Evolutionary conservation across 2,329 filamentous ascomycete genomes (phyloP).

Genomic region (Neospermospora avenae): DNA sequence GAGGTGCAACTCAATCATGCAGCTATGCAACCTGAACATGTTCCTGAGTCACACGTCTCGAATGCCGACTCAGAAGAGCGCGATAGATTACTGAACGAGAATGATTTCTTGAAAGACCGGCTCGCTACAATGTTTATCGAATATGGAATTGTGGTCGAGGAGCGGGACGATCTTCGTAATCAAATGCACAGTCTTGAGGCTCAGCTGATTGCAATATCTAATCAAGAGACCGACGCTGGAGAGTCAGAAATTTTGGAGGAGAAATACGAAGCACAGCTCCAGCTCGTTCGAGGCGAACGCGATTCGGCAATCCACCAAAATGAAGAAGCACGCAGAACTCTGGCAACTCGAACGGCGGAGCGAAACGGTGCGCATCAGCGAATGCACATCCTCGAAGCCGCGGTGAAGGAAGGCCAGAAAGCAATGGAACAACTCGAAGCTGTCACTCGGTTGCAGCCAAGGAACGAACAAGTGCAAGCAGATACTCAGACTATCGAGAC

Average conservation of each 20-base stretch:
- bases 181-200: not conserved
- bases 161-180: not conserved
- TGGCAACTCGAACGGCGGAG: constrained; percentile 8
- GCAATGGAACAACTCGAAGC: not conserved
- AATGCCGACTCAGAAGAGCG: not conserved
- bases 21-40: not conserved
- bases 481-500: not conserved
- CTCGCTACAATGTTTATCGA: not conserved
- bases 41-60: not conserved
- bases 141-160: not conserved
- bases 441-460: not conserved
- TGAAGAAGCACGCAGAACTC: constrained; percentile 2
- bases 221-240: not conserved
- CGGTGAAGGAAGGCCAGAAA: not conserved
- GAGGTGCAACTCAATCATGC: not conserved
- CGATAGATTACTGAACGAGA: not conserved
- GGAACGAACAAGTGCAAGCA: not conserved
- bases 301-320: constrained; percentile 2
- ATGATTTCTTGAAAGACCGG: not conserved
- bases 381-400: constrained; percentile 8
- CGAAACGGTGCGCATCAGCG: constrained; percentile 10
- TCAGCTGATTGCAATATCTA: not conserved
- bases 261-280: not conserved
- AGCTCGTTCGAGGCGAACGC: not conserved
- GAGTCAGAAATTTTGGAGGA: not conserved